Evolutionary conservation across 2,329 filamentous ascomycete species (phyloP), one percentile per base, ranked within the genome.

Genomic region (Fusarium phyllophilum): DNA sequence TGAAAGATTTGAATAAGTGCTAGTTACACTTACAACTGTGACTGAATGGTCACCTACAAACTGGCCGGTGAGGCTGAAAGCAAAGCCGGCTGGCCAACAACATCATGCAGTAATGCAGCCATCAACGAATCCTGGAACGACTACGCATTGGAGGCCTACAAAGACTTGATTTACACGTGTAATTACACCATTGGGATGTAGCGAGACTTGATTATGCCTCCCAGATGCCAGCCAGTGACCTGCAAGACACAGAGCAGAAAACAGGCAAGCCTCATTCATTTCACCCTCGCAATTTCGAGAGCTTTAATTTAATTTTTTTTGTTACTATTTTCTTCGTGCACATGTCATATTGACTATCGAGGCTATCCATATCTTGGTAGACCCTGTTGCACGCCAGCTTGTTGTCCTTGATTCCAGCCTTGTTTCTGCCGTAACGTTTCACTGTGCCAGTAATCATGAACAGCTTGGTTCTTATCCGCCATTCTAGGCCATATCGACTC

Each of bases 391-490:
- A 59, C 54, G 8, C 66, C 66, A 36, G 48, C 39, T 26, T 58
- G 60, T 41, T 62, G 70, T 26, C 41, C 26, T 51, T 67, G 71
- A 14, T 49, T 31, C 71, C 71, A 64, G 2, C 38, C 62, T 48
- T 74, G 71, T 1, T 67, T 29, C 36, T 68, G 65, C 22, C 52
- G 62, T 31, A 59, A 52, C 22, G 67, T 31, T 24, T 68, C 67
- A 17, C 24, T 64, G 5, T 74, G 72, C 72, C 72, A 74, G 22
- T 74, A 74, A 24, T 74, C 72, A 17, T 74, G 38, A 49, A 74
- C 71, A 31, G 66, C 51, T 41, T 74, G 72, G 7, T 72, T 68
- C 18, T 72, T 74, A 3, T 74, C 67, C 6, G 7, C 67, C 58
- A 74, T 72, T 5, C 67, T 57, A 0, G 72, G 67, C 72, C 72